Evolutionary conservation across 1,284 basidiomycete species (phyloP).

Genomic region (Takashimella koratensis): DNA sequence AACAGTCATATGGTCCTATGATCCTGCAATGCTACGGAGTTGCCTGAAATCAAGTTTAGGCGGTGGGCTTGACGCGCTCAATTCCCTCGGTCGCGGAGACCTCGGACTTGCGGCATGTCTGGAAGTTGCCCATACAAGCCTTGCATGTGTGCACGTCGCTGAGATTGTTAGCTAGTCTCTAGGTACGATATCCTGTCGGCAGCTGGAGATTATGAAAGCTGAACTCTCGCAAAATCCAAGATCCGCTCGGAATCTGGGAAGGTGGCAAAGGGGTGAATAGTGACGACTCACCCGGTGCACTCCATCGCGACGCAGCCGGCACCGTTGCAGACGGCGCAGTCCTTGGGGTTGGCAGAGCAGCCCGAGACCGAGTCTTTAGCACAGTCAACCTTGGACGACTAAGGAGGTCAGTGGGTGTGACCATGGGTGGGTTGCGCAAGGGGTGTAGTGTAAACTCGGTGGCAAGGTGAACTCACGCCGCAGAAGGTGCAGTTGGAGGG

Average conservation of each 20-base stretch:
- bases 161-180: neutral
- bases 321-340: conserved; percentile 39
- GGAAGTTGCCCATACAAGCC: conserved; percentile 39
- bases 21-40: too few species aligned
- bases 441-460: too few species aligned
- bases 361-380: conserved; percentile 40
- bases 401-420: neutral
- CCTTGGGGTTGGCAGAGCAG: conserved; percentile 37
- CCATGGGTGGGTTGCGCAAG: neutral
- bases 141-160: conserved; percentile 43
- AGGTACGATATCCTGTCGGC: neutral
- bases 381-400: conserved; percentile 22
- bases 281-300: conserved; percentile 42
- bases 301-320: conserved; percentile 40
- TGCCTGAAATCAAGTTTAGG: too few species aligned
- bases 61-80: conserved; percentile 29
- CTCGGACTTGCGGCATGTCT: conserved; percentile 36
- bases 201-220: neutral
- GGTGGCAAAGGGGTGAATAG: too few species aligned
- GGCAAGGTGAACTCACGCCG: conserved; percentile 26
- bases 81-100: conserved; percentile 38
- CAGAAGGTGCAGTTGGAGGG: conserved; percentile 44
- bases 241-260: too few species aligned
- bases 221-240: neutral
- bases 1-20: too few species aligned